These are phyloP conservation scores for Immersiporthe knoxdaviesiana DNA, from an alignment of 2,329 filamentous ascomycete genomes.

Conservation along the genomic window DNA sequence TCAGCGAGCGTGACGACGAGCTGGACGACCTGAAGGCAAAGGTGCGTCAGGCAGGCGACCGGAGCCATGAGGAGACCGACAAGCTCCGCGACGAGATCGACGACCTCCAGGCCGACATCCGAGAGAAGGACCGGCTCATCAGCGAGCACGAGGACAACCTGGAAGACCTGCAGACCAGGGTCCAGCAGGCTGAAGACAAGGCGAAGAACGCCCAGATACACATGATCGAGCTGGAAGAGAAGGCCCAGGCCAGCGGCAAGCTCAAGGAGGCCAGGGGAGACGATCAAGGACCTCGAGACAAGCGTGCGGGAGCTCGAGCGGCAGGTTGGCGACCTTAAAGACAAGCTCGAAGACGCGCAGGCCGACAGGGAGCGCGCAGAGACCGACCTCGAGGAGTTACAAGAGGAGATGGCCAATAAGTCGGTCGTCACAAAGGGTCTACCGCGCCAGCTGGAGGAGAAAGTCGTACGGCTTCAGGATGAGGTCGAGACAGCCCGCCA, in stretches of 20 bases:
- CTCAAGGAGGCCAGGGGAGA: slow-evolving; percentile 60
- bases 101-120: slow-evolving; percentile 59
- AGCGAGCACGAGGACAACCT: slow-evolving; percentile 57
- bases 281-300: slow-evolving; percentile 61
- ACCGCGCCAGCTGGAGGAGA: slow-evolving; percentile 76
- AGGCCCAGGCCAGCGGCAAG: slow-evolving; percentile 54
- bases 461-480: slow-evolving; percentile 65
- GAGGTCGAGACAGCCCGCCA: slow-evolving; percentile 61
- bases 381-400: slow-evolving; percentile 65
- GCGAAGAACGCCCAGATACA: slow-evolving; percentile 59
- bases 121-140: slow-evolving; percentile 61
- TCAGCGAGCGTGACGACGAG: slow-evolving; percentile 77
- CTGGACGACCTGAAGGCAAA: slow-evolving; percentile 67
- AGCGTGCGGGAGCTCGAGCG: slow-evolving; percentile 57
- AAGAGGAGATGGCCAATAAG: slow-evolving; percentile 79
- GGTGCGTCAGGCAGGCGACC: slow-evolving; percentile 50
- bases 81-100: slow-evolving; percentile 51
- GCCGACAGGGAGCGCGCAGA: slow-evolving; percentile 61
- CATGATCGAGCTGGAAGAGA: slow-evolving; percentile 60
- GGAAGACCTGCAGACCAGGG: slow-evolving; percentile 53
- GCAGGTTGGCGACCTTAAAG: slow-evolving; percentile 58
- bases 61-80: slow-evolving; percentile 45
- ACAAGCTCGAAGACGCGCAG: slow-evolving; percentile 57
- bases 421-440: slow-evolving; percentile 76
- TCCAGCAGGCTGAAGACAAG: slow-evolving; percentile 57